phyloP scores from a whole-genome alignment of 306 rosid species.

The Malus orientalis region DNA sequence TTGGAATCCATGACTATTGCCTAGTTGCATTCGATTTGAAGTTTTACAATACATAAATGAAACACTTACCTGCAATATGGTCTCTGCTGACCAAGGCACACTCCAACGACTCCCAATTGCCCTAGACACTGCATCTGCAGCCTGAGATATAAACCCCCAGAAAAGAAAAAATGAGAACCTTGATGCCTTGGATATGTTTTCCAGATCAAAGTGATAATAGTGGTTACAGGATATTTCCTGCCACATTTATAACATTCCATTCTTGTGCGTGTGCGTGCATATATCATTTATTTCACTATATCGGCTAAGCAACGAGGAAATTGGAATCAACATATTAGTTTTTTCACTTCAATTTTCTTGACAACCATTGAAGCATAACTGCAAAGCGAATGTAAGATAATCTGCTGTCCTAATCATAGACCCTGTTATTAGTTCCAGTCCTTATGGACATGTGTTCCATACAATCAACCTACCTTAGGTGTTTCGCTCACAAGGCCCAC shows the following conservation, averaged over 20 bases:
- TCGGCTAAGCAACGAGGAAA: neutral
- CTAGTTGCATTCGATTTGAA: neutral
- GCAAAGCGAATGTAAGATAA: neutral
- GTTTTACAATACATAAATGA: conserved; percentile 3
- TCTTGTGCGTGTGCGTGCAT: neutral
- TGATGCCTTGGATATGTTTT: neutral
- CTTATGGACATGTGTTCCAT: neutral
- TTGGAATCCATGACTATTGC: neutral
- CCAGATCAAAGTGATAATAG: neutral
- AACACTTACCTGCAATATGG: conserved; percentile 69
- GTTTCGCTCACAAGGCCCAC: neutral
- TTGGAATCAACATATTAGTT: neutral
- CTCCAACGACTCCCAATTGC: conserved; percentile 66
- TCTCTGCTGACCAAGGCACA: conserved; percentile 87
- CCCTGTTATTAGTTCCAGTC: neutral
- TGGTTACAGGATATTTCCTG: neutral
- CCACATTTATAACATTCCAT: neutral
- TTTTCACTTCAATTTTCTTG: neutral
- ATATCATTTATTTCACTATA: neutral
- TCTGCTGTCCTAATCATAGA: neutral
- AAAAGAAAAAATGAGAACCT: conserved; percentile 3
- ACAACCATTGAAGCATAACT: neutral
- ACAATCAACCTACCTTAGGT: neutral
- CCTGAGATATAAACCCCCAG: conserved; percentile 34
- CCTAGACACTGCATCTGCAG: conserved; percentile 34